Conservation (phyloP, 208 protist species). For the Acanthamoeba castellanii region DNA sequence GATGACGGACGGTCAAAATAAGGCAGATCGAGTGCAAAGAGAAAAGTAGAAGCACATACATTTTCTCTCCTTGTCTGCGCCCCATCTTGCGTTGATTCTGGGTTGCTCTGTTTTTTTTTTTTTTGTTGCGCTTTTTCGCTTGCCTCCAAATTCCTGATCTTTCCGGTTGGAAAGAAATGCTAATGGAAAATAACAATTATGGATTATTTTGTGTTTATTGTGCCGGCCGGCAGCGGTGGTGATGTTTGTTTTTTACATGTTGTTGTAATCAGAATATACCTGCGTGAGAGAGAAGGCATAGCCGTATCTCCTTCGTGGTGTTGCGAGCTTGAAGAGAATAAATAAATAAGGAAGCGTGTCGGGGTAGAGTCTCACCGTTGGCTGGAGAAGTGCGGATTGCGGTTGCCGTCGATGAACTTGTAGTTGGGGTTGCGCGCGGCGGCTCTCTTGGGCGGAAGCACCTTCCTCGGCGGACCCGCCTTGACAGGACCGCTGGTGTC, state of each 20-base stretch:
- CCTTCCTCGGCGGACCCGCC: background rate
- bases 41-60: background rate
- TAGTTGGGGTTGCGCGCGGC: slow-evolving; percentile 8
- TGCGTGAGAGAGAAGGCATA: background rate
- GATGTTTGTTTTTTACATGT: background rate
- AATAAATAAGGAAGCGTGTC: background rate
- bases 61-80: slow-evolving; percentile 1
- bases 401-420: slow-evolving; percentile 21
- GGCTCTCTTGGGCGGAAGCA: background rate
- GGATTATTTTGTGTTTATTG: too few relatives aligned
- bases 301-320: background rate
- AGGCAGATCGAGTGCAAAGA: background rate
- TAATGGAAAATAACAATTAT: too few relatives aligned
- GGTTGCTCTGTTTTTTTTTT: background rate
- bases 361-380: background rate
- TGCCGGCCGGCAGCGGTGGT: too few relatives aligned
- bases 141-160: background rate
- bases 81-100: background rate
- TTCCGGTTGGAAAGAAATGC: too few relatives aligned
- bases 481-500: too few relatives aligned
- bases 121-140: background rate
- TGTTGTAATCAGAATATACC: background rate
- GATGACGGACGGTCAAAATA: background rate
- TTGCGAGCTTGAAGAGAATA: background rate
- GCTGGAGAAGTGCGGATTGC: background rate